Evolutionary conservation across 129 eudicot genomes (phyloP).

Genomic region (Lactuca saligna): DNA sequence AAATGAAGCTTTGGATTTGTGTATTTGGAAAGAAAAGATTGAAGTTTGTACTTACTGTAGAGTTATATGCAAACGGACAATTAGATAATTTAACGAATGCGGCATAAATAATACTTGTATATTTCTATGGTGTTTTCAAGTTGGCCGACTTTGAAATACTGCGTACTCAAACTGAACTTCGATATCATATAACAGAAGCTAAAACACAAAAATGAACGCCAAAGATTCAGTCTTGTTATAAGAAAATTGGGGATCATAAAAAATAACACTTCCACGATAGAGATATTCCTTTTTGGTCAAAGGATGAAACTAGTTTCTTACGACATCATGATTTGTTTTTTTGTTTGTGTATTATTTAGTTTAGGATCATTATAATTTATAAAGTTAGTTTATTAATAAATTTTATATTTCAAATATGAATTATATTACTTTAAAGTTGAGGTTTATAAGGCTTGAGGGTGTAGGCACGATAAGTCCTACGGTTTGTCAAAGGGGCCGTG

Average conservation of each 20-base stretch:
- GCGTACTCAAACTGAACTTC: background rate
- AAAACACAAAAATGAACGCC: background rate
- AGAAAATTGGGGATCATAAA: background rate
- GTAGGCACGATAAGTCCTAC: no score
- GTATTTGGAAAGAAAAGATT: background rate
- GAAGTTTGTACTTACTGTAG: constrained; percentile 1
- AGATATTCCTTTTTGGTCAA: background rate
- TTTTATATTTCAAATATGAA: no score
- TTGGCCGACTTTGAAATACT: no score
- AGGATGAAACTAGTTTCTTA: background rate
- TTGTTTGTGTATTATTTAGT: no score
- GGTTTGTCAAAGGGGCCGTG: no score
- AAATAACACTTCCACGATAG: background rate
- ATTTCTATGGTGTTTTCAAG: no score
- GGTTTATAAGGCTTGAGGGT: no score
- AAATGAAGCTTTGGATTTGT: background rate
- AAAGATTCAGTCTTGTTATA: background rate
- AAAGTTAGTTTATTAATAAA: no score
- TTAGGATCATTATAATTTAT: no score
- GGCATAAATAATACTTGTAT: no score
- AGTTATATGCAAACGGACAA: constrained; percentile 3
- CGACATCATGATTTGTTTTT: no score
- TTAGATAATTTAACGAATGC: background rate
- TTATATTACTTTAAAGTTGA: no score
- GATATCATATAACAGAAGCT: background rate